Base-by-base conservation (phyloP, 2,329 filamentous ascomycete genomes). In the Talaromyces sp. region DNA sequence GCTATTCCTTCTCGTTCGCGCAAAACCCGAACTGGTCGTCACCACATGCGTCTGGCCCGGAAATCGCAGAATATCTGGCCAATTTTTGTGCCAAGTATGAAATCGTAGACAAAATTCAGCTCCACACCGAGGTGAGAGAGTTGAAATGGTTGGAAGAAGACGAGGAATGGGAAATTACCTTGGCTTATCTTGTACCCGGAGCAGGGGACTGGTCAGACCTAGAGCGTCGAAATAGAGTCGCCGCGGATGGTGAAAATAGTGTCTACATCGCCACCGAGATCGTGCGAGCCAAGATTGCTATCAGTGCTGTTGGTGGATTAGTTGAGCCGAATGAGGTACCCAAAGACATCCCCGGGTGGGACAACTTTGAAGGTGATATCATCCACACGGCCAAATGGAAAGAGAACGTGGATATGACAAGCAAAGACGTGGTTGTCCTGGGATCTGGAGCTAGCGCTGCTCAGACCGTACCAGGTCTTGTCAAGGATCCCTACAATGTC, bases 351-450 rank as follows among this genome's bases (percentile, higher is more conserved):
- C 78, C 79, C 10, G 84, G 84, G 0, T 77, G 79, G 44, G 81
- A 85, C 10, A 72, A 70, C 2, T 86, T 86, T 66, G 72, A 82
- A 62, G 84, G 84, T 5, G 70, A 78, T n/a, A 75, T 84, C 52
- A 83, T 85, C 62, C 84, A 86, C 65, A 84, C 84, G 0, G 83
- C 84, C 5, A 72, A 82, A 58, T 86, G 84, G 84, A 77, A 83
- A 53, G 72, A 80, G n/a, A 74, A 75, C 5, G 72, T 84, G 42
- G 80, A 85, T 61, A 72, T 86, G 19, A 75, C 76, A 10, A 79
- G 78, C 62, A 86, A 85, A 66, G 76, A 85, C 64, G 81, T 86
- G 1, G 74, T 86, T 10, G 81, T 86, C 10, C 70, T 86, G 53
- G 84, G 84, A 4, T 85, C 82, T 2, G 84, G 84, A 13, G 86